These are phyloP conservation scores for Pichia inconspicua DNA, from an alignment of 1,139 yeast genomes.

Conservation along the genomic window DNA sequence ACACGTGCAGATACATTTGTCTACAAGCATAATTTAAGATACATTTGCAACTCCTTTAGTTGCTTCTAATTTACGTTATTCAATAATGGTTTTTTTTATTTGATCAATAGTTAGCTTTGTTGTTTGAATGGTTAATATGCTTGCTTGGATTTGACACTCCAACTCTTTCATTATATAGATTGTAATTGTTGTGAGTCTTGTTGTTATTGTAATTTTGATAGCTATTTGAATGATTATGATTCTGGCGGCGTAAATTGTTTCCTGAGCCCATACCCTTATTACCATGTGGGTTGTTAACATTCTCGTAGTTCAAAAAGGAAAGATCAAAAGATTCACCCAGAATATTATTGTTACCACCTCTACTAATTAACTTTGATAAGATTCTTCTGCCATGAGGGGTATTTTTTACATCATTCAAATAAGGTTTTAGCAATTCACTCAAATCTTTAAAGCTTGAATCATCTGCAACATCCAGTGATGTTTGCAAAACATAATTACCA, in stretches of 20 bases:
- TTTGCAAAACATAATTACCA: slow-evolving; percentile 86
- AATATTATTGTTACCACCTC: slow-evolving; percentile 22
- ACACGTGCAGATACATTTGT: neutral
- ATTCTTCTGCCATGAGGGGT: slow-evolving; percentile 95
- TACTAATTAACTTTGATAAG: slow-evolving; percentile 25
- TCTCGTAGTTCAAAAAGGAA: neutral
- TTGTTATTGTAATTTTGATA: slow-evolving; percentile 1
- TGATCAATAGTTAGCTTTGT: slow-evolving; percentile 4
- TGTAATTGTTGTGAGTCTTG: slow-evolving; percentile 1
- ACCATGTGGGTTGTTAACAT: neutral
- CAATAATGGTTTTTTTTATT: neutral
- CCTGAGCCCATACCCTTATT: neutral
- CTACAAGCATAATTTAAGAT: slow-evolving; percentile 7
- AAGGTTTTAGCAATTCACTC: slow-evolving; percentile 52
- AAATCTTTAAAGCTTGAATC: slow-evolving; percentile 35
- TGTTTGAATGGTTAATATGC: slow-evolving; percentile 2
- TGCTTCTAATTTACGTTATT: slow-evolving; percentile 6
- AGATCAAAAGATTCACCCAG: slow-evolving; percentile 2
- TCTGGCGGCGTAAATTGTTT: slow-evolving; percentile 1
- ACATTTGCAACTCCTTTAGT: slow-evolving; percentile 7
- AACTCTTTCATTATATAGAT: neutral
- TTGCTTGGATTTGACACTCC: neutral
- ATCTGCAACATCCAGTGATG: slow-evolving; percentile 67
- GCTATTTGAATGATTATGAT: slow-evolving; percentile 2
- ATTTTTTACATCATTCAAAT: slow-evolving; percentile 59